These are phyloP conservation scores for Epichloe hybrida DNA, from an alignment of 2,329 filamentous ascomycete genomes.

Conservation along the genomic window DNA sequence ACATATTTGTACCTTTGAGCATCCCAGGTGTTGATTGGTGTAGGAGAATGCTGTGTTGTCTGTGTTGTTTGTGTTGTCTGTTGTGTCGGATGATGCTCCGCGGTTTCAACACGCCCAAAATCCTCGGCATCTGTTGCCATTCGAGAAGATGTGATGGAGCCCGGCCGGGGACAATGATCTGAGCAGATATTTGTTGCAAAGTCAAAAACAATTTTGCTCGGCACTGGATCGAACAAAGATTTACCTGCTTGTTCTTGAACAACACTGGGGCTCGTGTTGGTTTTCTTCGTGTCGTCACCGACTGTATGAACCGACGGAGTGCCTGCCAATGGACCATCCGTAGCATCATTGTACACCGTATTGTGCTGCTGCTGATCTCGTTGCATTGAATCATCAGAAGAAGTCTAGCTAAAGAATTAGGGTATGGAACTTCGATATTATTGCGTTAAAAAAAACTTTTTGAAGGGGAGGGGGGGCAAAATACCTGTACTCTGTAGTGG, in stretches of 20 bases:
- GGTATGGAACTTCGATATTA: neutral
- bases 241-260: neutral
- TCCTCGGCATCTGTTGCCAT: neutral
- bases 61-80: neutral
- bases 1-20: slow-evolving; percentile 33
- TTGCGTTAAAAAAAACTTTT: neutral
- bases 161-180: neutral
- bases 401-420: neutral
- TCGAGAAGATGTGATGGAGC: neutral
- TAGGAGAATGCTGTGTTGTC: neutral
- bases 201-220: neutral
- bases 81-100: neutral
- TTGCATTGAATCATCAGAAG: neutral
- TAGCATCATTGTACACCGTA: neutral
- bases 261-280: neutral
- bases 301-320: neutral
- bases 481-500: slow-evolving; percentile 53
- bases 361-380: neutral
- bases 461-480: neutral
- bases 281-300: neutral
- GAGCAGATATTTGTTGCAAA: neutral
- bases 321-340: neutral
- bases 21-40: slow-evolving; percentile 32
- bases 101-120: neutral
- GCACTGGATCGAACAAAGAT: neutral